These are phyloP conservation scores for Colletotrichum coccodes DNA, from an alignment of 2,329 filamentous ascomycete species.

Conservation along the genomic window DNA sequence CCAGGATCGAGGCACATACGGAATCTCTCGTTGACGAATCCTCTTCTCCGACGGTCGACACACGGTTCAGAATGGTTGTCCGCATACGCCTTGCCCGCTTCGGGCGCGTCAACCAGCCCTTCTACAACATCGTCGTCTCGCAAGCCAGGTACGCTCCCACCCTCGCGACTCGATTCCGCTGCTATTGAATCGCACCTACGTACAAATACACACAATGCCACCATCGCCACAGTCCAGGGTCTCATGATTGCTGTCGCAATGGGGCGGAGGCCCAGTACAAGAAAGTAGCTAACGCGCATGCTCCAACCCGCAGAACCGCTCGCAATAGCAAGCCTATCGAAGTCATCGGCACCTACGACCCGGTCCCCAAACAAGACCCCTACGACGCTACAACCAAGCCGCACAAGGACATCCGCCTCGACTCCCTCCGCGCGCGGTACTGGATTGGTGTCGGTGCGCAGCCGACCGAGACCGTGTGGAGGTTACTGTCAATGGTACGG, in stretches of 20 bases:
- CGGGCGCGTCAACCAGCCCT: constrained; percentile 85
- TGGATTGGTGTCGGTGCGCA: constrained; percentile 98
- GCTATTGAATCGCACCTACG: not conserved
- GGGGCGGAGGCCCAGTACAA: no score
- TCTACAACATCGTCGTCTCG: constrained; percentile 97
- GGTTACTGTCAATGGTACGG: constrained; percentile 83
- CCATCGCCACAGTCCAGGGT: not conserved
- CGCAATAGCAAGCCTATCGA: constrained; percentile 90
- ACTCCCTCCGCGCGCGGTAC: constrained; percentile 84
- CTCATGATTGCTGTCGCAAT: no score
- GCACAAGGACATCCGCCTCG: constrained; percentile 92
- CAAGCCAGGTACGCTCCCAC: constrained; percentile 78
- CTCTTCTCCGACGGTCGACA: fast-evolving
- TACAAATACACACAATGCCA: not conserved
- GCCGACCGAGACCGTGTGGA: constrained; percentile 90
- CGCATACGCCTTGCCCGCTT: constrained; percentile 95
- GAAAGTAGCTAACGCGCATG: not conserved
- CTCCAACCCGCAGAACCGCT: constrained; percentile 70
- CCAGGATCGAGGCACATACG: not conserved
- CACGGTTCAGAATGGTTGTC: constrained; percentile 77
- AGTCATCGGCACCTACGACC: constrained; percentile 85
- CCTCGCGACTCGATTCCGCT: not conserved
- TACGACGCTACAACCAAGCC: constrained; percentile 72
- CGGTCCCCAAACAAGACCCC: constrained; percentile 70
- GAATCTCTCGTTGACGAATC: not conserved